A percentile compares a stretch with the other conserved stretches of the same genome.
Evolutionary conservation across 257 asterid species (phyloP).

Genomic region (Rubia yunnanensis): DNA sequence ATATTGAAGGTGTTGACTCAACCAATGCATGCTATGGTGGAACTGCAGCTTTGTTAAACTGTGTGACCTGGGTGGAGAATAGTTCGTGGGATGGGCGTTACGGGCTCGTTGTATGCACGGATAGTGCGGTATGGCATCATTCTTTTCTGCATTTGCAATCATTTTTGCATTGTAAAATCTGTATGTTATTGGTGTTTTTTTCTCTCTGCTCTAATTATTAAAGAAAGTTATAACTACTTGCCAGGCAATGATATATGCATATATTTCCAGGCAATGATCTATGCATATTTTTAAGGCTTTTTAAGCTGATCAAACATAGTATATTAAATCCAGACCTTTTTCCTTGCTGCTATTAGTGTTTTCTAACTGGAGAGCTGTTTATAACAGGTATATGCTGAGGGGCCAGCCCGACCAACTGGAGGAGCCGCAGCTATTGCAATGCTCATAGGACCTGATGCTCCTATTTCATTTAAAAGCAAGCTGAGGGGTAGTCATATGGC

Average conservation of each 20-base stretch:
- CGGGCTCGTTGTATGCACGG: constrained; percentile 98
- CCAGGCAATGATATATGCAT: too few species aligned
- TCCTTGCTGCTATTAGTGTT: background rate
- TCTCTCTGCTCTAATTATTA: background rate
- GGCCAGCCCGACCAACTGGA: constrained; percentile 99
- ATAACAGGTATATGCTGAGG: constrained; percentile 94
- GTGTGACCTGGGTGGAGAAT: constrained; percentile 97
- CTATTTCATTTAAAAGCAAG: constrained; percentile 89
- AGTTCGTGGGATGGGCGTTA: constrained; percentile 98
- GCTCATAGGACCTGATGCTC: constrained; percentile 96
- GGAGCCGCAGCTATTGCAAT: constrained; percentile 99
- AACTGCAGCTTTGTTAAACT: constrained; percentile 91
- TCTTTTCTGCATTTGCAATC: constrained; percentile 7
- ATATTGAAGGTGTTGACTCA: constrained; percentile 98
- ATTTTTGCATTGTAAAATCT: background rate
- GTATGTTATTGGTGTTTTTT: background rate
- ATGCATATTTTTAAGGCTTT: background rate
- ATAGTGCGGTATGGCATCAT: constrained; percentile 74
- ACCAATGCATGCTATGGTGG: constrained; percentile 99
- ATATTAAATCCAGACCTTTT: too few species aligned
- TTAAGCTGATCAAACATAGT: background rate
- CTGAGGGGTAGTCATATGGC: constrained; percentile 95
- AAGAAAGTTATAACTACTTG: background rate
- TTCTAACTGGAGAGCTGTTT: constrained; percentile 9
- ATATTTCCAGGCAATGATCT: too few species aligned